These are phyloP conservation scores for Pestalotiopsis sp. DNA, from an alignment of 2,329 filamentous ascomycete species.

Conservation along the genomic window DNA sequence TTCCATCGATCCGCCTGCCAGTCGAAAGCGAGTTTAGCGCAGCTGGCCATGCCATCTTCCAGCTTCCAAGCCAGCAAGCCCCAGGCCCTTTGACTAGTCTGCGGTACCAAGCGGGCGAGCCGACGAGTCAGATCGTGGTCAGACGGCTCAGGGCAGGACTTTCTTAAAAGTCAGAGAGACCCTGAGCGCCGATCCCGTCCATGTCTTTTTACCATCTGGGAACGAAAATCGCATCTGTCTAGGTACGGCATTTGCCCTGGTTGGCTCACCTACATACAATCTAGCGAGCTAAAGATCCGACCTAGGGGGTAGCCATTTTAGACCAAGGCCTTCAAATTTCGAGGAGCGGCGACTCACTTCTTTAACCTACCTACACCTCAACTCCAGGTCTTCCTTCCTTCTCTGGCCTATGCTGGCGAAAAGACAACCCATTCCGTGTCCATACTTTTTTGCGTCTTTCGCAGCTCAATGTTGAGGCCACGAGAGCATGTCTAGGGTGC, in stretches of 20 bases:
- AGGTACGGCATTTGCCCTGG: no score
- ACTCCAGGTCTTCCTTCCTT: no score
- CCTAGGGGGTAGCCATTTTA: no score
- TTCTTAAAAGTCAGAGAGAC: not conserved
- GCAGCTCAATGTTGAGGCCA: not conserved
- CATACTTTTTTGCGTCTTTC: not conserved
- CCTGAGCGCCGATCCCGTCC: not conserved
- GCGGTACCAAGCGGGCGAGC: no score
- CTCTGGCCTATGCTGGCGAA: no score
- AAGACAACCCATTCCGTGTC: no score
- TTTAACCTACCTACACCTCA: no score
- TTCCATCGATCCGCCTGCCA: not conserved
- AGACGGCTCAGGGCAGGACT: not conserved
- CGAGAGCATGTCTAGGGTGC: not conserved
- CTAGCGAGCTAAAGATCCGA: no score
- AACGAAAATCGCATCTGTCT: not conserved
- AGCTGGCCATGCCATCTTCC: not conserved
- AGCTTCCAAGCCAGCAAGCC: not conserved
- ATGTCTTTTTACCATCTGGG: not conserved
- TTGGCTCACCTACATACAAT: no score
- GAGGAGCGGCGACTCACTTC: no score
- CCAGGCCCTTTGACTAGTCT: not conserved
- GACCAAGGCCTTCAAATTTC: no score
- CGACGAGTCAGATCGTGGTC: not conserved
- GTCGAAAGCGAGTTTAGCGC: not conserved